Evolutionary conservation across 768 basidiomycete species (phyloP).

Genomic region (Lentinula aciculospora): DNA sequence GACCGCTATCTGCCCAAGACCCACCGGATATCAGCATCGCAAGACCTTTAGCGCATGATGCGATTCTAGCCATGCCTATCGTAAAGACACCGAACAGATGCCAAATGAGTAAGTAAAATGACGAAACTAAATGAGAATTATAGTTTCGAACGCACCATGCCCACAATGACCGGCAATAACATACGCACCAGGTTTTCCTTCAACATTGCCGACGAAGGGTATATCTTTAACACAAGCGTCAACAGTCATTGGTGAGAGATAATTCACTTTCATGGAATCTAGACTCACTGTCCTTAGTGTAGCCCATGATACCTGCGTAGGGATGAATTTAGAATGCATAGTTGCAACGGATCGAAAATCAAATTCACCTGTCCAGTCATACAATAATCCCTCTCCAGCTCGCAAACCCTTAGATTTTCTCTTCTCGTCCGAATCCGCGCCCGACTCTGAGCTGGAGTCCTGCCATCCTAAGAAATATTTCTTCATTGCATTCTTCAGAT

Average conservation of each 20-base stretch:
- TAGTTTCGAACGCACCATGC: constrained; percentile 15
- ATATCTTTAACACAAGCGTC: neutral
- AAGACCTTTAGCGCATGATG: constrained; percentile 3
- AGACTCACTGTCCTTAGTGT: constrained; percentile 3
- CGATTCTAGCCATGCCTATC: constrained; percentile 2
- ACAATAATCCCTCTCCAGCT: constrained; percentile 12
- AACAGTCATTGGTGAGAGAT: neutral
- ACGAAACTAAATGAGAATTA: neutral
- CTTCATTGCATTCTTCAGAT: constrained; percentile 13
- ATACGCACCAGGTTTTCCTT: constrained; percentile 14
- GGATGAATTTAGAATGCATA: neutral
- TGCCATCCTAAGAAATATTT: constrained; percentile 18
- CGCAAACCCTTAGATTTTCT: constrained; percentile 1
- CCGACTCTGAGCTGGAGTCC: neutral
- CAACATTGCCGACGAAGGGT: constrained; percentile 16
- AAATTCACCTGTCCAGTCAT: constrained; percentile 17
- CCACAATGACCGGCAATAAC: constrained; percentile 18
- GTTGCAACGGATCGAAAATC: neutral
- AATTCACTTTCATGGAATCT: constrained; percentile 8
- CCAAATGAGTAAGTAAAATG: neutral
- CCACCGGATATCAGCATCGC: constrained; percentile 4
- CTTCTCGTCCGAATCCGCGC: neutral
- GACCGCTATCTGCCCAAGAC: constrained; percentile 1
- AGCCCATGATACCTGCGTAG: constrained; percentile 3
- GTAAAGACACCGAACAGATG: too few relatives aligned